These are phyloP conservation scores for Diaporthe destruens DNA, from an alignment of 2,329 filamentous ascomycete species.

Conservation along the genomic window DNA sequence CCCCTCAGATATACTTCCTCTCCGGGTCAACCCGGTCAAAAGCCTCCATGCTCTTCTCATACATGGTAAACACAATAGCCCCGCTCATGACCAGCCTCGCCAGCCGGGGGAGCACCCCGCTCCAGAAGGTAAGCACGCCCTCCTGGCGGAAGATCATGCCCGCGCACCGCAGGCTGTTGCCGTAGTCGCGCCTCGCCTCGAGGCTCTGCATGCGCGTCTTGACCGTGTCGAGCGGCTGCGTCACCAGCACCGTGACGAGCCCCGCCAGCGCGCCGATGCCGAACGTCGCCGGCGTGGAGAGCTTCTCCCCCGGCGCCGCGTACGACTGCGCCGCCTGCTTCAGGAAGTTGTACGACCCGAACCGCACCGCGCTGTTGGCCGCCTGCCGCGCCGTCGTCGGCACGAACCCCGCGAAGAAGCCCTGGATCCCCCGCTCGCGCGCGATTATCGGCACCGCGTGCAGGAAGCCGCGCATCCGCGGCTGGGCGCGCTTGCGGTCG, in stretches of 20 bases:
- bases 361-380: slow-evolving; percentile 92
- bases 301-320: slow-evolving; percentile 93
- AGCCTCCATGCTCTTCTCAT: slow-evolving; percentile 95
- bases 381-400: slow-evolving; percentile 95
- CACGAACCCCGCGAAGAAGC: slow-evolving; percentile 97
- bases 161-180: slow-evolving; percentile 88
- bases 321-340: slow-evolving; percentile 94
- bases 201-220: slow-evolving; percentile 99
- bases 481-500: slow-evolving; percentile 87
- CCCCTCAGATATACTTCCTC: slow-evolving; percentile 78
- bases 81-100: slow-evolving; percentile 90
- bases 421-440: slow-evolving; percentile 86
- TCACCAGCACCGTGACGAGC: slow-evolving; percentile 87
- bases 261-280: slow-evolving; percentile 90
- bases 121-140: slow-evolving; percentile 92
- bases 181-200: slow-evolving; percentile 83
- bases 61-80: slow-evolving; percentile 98
- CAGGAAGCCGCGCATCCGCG: slow-evolving; percentile 90
- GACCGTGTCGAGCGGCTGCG: slow-evolving; percentile 86
- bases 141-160: slow-evolving; percentile 88
- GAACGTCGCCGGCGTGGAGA: slow-evolving; percentile 89
- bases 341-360: slow-evolving; percentile 89
- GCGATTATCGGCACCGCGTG: slow-evolving; percentile 90
- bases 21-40: slow-evolving; percentile 86
- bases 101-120: slow-evolving; percentile 87